Conservation (phyloP, 345 rosid species). For the Trapa incisa region DNA sequence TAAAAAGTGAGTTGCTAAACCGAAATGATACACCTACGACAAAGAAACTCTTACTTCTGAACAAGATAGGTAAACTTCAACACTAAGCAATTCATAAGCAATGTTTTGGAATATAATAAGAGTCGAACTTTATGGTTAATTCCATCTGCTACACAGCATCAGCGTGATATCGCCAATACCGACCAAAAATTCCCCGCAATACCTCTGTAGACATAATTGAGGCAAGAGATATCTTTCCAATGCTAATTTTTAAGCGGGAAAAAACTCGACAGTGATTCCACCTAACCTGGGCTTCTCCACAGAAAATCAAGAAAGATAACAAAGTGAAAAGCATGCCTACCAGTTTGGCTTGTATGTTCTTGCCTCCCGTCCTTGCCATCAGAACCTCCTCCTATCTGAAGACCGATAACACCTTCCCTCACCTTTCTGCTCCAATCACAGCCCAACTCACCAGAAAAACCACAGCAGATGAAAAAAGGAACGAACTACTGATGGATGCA, state of each 20-base stretch:
- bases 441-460: conserved; percentile 1
- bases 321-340: conserved; percentile 53
- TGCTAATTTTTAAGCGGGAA: neutral
- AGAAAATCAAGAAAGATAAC: neutral
- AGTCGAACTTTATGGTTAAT: neutral
- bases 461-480: neutral
- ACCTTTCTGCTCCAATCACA: neutral
- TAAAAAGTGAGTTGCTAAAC: neutral
- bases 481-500: neutral
- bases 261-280: neutral
- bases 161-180: neutral
- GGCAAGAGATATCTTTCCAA: neutral
- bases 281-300: conserved; percentile 2
- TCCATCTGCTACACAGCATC: neutral
- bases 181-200: neutral
- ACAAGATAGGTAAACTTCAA: neutral
- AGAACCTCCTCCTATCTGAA: neutral
- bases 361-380: conserved; percentile 47
- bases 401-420: neutral
- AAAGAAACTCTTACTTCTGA: neutral
- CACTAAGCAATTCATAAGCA: neutral
- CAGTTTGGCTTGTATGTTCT: conserved; percentile 81
- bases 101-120: neutral
- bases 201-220: neutral
- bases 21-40: neutral